Percentiles rank a stretch among this genome's conserved stretches.
These are phyloP conservation scores for Neurospora africana DNA, from an alignment of 495 filamentous ascomycete species.

Conservation along the genomic window DNA sequence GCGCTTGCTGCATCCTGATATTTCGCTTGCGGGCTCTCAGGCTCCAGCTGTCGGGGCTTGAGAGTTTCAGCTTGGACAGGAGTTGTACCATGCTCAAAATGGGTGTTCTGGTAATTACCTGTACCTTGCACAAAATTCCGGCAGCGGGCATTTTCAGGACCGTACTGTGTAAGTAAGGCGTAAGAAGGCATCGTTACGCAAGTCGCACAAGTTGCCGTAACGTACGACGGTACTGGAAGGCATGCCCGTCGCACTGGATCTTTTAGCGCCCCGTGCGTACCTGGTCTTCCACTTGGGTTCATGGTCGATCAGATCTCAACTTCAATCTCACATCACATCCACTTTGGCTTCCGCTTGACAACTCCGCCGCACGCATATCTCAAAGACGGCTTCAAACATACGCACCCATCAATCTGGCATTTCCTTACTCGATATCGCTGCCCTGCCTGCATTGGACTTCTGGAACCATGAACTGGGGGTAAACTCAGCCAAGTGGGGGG, in stretches of 20 bases:
- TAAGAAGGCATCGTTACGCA: neutral
- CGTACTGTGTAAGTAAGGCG: neutral
- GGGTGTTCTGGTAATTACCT: neutral
- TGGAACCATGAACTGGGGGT: neutral
- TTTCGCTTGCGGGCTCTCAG: neutral
- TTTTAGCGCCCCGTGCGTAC: neutral
- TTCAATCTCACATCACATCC: neutral
- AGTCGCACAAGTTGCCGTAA: neutral
- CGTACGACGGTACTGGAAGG: neutral
- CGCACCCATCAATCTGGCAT: neutral
- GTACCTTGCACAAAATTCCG: neutral
- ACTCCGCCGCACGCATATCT: neutral
- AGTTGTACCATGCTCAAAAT: neutral
- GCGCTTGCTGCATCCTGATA: neutral
- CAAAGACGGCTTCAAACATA: neutral
- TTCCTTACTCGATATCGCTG: neutral
- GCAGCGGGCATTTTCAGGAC: neutral
- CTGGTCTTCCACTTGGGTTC: neutral
- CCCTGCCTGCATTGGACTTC: neutral
- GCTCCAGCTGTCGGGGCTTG: neutral
- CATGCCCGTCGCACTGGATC: neutral
- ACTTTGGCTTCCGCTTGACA: neutral
- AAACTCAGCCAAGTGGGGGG: no score
- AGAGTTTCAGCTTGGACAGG: neutral
- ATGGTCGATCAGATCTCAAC: neutral